Conservation (phyloP, 163 green algal species). For the Trebouxiophyceae sp. region DNA sequence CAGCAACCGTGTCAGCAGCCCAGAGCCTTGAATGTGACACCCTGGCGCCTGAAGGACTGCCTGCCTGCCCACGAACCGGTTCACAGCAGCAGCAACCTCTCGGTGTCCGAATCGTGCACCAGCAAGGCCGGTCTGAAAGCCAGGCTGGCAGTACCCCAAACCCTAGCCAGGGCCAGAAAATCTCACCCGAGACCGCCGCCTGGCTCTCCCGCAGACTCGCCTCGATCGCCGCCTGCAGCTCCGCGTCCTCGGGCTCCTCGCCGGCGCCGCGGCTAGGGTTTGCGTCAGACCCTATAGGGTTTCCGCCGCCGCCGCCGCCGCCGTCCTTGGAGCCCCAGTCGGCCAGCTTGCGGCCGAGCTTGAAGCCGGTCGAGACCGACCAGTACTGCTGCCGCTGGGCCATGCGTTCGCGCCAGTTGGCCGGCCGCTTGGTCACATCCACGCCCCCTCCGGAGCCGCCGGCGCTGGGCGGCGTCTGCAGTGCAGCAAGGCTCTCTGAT, state of each 20-base stretch:
- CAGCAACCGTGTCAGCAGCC: no score
- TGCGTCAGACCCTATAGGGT: background rate
- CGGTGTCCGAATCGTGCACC: no score
- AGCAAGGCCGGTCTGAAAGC: no score
- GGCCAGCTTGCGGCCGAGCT: slow-evolving; percentile 73
- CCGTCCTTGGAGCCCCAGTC: slow-evolving; percentile 57
- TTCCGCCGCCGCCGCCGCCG: background rate
- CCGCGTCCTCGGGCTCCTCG: slow-evolving; percentile 49
- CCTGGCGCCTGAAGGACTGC: no score
- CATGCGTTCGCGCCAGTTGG: slow-evolving; percentile 60
- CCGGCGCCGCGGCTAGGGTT: background rate
- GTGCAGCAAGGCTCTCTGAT: background rate
- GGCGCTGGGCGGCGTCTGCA: slow-evolving; percentile 5
- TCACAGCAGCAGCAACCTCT: no score
- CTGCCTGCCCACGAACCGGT: no score
- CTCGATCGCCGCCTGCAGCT: slow-evolving; percentile 62
- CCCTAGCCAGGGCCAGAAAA: no score
- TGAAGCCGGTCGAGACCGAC: slow-evolving; percentile 73
- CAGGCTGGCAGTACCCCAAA: no score
- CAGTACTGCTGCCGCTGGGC: slow-evolving; percentile 67
- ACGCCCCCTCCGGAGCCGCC: slow-evolving; percentile 9
- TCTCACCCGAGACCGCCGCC: no score
- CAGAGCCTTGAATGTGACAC: no score
- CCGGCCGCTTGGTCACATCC: slow-evolving; percentile 2
- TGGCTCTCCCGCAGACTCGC: slow-evolving; percentile 37